A percentile compares a stretch with the other conserved stretches of the same genome.
phyloP scores from a whole-genome alignment of 148 eudicot species.

The Silene latifolia region DNA sequence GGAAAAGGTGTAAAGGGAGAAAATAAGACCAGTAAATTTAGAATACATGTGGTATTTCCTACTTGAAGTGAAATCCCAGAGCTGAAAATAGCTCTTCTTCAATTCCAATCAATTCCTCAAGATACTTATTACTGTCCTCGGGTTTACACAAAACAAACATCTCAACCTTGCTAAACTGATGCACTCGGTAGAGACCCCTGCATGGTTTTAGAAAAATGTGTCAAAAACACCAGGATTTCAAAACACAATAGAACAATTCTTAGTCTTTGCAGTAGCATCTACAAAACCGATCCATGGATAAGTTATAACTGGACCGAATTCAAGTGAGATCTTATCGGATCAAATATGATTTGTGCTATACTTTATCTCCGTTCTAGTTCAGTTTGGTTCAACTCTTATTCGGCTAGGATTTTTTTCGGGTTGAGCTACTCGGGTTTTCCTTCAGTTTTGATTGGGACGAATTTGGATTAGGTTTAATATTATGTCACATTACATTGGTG shows the following conservation, averaged over 20 bases:
- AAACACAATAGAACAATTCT: neutral
- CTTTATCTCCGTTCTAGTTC: neutral
- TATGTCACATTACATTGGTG: too few species aligned
- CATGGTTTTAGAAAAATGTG: constrained; percentile 20
- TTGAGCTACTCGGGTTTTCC: neutral
- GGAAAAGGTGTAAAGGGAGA: neutral
- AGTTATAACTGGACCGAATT: neutral
- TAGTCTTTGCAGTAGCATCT: neutral
- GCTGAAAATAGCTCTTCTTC: constrained; percentile 82
- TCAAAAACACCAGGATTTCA: constrained; percentile 13
- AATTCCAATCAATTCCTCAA: constrained; percentile 73
- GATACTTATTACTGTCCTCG: constrained; percentile 75
- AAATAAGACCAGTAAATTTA: neutral
- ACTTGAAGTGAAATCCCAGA: constrained; percentile 87
- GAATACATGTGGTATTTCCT: constrained; percentile 13
- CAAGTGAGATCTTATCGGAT: neutral
- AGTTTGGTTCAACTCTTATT: neutral
- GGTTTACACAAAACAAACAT: constrained; percentile 87
- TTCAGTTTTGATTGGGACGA: neutral
- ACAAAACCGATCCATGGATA: neutral
- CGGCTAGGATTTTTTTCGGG: neutral
- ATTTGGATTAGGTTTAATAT: neutral
- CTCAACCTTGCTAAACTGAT: constrained; percentile 95
- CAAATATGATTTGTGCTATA: neutral
- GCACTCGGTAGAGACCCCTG: constrained; percentile 94